These are phyloP conservation scores for Pharus latifolius DNA, from an alignment of 176 grass and related monocot genomes.

Conservation along the genomic window DNA sequence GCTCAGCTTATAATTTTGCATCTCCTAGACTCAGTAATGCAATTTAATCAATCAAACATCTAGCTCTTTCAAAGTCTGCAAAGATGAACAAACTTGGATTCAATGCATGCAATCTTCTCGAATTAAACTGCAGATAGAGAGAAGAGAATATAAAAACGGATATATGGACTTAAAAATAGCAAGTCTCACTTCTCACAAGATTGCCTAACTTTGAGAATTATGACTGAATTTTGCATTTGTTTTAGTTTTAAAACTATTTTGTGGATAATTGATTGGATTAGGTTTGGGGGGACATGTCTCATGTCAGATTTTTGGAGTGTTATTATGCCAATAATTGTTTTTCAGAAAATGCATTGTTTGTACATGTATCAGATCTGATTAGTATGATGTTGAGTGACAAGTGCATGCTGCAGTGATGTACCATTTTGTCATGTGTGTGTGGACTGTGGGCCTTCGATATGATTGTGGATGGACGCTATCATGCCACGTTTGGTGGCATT, in stretches of 20 bases:
- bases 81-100: no score
- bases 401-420: neutral
- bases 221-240: neutral
- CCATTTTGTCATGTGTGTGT: neutral
- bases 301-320: neutral
- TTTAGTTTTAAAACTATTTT: neutral
- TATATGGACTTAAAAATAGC: no score
- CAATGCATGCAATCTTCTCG: no score
- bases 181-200: no score
- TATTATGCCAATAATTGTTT: neutral
- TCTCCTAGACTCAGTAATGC: no score
- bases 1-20: no score
- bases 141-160: no score
- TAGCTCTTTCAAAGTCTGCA: no score
- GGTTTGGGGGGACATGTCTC: neutral
- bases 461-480: neutral
- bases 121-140: no score
- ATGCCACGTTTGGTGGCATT: neutral
- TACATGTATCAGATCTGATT: neutral
- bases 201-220: no score
- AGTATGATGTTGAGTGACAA: neutral
- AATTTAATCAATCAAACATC: no score
- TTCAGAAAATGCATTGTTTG: neutral
- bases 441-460: neutral
- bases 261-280: neutral